phyloP scores from a whole-genome alignment of 2,329 filamentous ascomycete genomes.

The Pseudocercospora musae region DNA sequence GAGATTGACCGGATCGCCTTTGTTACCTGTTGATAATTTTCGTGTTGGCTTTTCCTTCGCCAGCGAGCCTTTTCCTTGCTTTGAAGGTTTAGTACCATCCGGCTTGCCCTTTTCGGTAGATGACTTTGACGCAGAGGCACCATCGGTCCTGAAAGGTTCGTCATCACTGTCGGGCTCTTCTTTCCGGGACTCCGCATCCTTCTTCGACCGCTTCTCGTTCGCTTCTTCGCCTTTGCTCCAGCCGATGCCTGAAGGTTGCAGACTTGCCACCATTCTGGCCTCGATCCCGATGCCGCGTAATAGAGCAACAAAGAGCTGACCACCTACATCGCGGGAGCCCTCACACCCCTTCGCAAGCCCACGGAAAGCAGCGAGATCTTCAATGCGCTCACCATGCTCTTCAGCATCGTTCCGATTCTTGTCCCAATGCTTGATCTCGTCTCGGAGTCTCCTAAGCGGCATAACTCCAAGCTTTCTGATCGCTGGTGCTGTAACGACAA shows the following conservation, averaged over 20 bases:
- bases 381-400: conserved; percentile 72
- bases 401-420: conserved; percentile 60
- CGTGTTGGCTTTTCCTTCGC: conserved; percentile 22
- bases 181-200: conserved; percentile 20
- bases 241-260: conserved; percentile 85
- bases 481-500: conserved; percentile 71
- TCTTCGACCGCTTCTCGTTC: conserved; percentile 45
- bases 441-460: conserved; percentile 68
- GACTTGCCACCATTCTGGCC: conserved; percentile 74
- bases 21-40: conserved; percentile 29
- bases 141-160: background rate
- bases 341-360: conserved; percentile 64
- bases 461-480: conserved; percentile 89
- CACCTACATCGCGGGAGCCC: conserved; percentile 83
- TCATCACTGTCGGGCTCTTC: conserved; percentile 14
- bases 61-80: background rate
- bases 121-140: background rate
- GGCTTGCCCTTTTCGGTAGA: conserved; percentile 8
- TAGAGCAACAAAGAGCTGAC: conserved; percentile 85
- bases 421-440: conserved; percentile 68
- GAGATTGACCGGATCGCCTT: conserved; percentile 42
- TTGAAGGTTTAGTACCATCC: background rate
- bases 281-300: conserved; percentile 78
- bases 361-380: conserved; percentile 65
- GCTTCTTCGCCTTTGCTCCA: conserved; percentile 87